phyloP scores from a whole-genome alignment of 2,329 filamentous ascomycete genomes.

The Chrysosporium queenslandicum region DNA sequence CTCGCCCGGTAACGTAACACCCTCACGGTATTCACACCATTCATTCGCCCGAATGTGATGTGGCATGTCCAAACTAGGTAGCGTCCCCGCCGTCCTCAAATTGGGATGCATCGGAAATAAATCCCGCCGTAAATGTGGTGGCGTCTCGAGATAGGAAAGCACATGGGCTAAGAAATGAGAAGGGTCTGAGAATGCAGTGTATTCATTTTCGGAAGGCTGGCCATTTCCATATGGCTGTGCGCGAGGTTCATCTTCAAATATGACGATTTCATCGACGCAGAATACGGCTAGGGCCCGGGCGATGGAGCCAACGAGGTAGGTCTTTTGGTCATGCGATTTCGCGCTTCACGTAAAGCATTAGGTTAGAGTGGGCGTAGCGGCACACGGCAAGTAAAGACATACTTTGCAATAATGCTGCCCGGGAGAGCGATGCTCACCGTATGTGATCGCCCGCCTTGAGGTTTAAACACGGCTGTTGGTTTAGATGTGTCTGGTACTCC shows the following conservation, averaged over 20 bases:
- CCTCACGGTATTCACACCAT: conserved; percentile 71
- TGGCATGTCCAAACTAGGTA: conserved; percentile 74
- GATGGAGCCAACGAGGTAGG: conserved; percentile 60
- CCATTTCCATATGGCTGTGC: conserved; percentile 36
- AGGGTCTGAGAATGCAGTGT: conserved; percentile 63
- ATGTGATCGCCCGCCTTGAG: conserved; percentile 55
- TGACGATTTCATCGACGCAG: conserved; percentile 70
- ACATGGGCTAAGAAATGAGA: conserved; percentile 71
- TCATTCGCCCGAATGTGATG: conserved; percentile 69
- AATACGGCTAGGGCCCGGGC: conserved; percentile 75
- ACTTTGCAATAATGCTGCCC: conserved; percentile 68
- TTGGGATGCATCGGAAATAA: conserved; percentile 74
- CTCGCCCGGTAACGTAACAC: conserved; percentile 50
- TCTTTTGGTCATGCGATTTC: conserved; percentile 64
- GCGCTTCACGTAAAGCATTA: conserved; percentile 42
- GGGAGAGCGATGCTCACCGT: conserved; percentile 70
- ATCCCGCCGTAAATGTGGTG: conserved; percentile 65
- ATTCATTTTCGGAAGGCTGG: conserved; percentile 36
- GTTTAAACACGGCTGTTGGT: conserved; percentile 58
- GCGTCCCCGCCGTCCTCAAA: conserved; percentile 58
- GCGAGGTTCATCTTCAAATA: conserved; percentile 60
- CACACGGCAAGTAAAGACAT: conserved; percentile 21
- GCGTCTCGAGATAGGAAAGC: conserved; percentile 72
- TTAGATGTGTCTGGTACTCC: conserved; percentile 49
- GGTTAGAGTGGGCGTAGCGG: not conserved